Base-by-base conservation (phyloP, 768 basidiomycete species). In the Mycena maculata region DNA sequence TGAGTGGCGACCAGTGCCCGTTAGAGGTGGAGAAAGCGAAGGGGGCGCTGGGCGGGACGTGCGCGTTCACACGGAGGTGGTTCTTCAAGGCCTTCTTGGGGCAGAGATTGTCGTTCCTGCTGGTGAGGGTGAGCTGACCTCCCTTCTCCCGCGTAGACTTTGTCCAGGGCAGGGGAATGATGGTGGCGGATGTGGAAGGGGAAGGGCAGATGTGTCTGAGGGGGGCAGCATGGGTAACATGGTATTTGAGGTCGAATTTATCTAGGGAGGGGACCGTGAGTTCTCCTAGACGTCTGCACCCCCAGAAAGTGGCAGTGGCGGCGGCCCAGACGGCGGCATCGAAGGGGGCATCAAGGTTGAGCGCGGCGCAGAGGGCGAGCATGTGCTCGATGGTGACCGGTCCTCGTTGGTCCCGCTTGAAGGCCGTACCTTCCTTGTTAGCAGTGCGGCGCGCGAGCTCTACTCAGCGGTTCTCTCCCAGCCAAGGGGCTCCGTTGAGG, bases 321-420 rank as follows among this genome's bases (percentile, higher is more conserved):
- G 75, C 42, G 0, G 82, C 82, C 74, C 75, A 83, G 11, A 82
- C 42, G 0, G 81, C 79, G 5, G 78, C 77, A 53, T 82, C 71
- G 13, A 76, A 71, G 1, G 80, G 63, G 31, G 71, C 47, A 0
- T 64, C 22, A 1, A 80, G 54, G 45, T 79, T 64, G 0, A 85
- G 72, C 10, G 23, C 15, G 0, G 47, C 11, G 0, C 30, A 44
- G 0, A 84, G 74, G n/a, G n/a, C n/a, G n/a, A n/a, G n/a, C n/a
- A n/a, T n/a, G n/a, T n/a, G n/a, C n/a, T n/a, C n/a, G n/a, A 78
- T 22, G 0, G 83, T 79, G 10, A 83, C 79, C 0, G 82, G 84
- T 1, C 76, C 65, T 0, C 78, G 71, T 9, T 68, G 74, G 0
- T 74, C 63, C 0, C 68, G 49, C 11, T 63, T 60, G 65, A 69